These are phyloP conservation scores for Silybum marianum DNA, from an alignment of 129 eudicot genomes.

Conservation along the genomic window DNA sequence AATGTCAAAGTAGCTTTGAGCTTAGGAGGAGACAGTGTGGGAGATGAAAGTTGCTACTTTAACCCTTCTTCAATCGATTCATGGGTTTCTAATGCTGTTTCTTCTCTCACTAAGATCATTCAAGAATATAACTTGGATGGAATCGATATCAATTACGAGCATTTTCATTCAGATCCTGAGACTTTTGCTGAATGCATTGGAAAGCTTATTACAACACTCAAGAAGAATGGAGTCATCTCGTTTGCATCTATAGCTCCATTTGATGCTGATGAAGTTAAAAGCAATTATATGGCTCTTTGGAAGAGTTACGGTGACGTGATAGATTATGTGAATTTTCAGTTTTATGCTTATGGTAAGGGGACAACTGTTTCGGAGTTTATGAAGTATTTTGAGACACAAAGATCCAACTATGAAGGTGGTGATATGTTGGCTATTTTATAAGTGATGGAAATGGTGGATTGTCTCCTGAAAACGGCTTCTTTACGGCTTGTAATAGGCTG, in stretches of 20 bases:
- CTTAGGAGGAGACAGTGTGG: conserved; percentile 77
- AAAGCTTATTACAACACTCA: conserved; percentile 54
- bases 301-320: conserved; percentile 51
- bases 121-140: conserved; percentile 67
- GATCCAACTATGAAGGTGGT: conserved; percentile 48
- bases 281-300: conserved; percentile 78
- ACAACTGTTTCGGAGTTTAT: conserved; percentile 58
- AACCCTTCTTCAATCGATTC: conserved; percentile 51
- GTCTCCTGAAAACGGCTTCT: conserved; percentile 46
- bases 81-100: conserved; percentile 70
- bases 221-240: conserved; percentile 53
- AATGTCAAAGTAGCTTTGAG: conserved; percentile 75
- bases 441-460: conserved; percentile 50
- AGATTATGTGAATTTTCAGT: conserved; percentile 79
- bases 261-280: conserved; percentile 65
- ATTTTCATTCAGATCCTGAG: conserved; percentile 53
- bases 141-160: conserved; percentile 80
- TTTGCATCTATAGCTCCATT: conserved; percentile 82
- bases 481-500: conserved; percentile 45
- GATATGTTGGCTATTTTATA: conserved; percentile 39
- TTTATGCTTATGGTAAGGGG: conserved; percentile 67
- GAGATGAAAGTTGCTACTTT: conserved; percentile 53
- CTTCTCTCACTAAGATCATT: conserved; percentile 61
- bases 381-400: conserved; percentile 38
- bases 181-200: conserved; percentile 79